phyloP scores from a whole-genome alignment of 257 asterid genomes.

The Linaria vulgaris region DNA sequence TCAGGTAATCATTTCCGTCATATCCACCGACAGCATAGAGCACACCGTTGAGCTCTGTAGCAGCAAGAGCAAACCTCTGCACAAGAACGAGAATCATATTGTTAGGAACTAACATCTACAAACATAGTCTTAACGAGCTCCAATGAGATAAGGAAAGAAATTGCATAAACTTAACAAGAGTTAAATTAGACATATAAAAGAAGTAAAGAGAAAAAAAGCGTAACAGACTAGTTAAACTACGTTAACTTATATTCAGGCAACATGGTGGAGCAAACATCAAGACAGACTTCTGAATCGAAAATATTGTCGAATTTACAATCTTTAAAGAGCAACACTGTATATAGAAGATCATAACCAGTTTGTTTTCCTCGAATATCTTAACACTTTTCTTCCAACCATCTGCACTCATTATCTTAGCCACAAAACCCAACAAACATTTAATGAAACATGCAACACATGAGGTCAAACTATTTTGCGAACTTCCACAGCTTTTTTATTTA shows the following conservation, averaged over 20 bases:
- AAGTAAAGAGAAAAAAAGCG: neutral
- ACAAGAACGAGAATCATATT: slow-evolving; percentile 18
- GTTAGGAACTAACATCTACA: slow-evolving; percentile 7
- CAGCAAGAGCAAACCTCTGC: slow-evolving; percentile 82
- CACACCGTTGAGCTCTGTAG: slow-evolving; percentile 74
- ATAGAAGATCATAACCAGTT: too few species aligned
- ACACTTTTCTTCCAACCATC: neutral
- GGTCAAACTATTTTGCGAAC: neutral
- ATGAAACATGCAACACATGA: neutral
- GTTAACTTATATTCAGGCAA: neutral
- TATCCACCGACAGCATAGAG: slow-evolving; percentile 83
- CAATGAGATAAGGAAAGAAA: neutral
- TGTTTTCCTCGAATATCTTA: too few species aligned
- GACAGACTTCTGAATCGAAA: neutral
- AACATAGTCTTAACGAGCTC: neutral
- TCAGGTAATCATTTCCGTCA: slow-evolving; percentile 60
- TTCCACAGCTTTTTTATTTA: neutral
- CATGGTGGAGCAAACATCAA: slow-evolving; percentile 9
- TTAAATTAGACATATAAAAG: neutral
- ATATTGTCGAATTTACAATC: neutral
- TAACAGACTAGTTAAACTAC: slow-evolving; percentile 12
- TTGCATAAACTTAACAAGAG: slow-evolving; percentile 1
- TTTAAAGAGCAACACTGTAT: too few species aligned
- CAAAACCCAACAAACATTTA: neutral
- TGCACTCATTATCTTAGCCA: neutral